Base-by-base conservation (phyloP, 306 rosid species). In the Vigna hirtella region DNA sequence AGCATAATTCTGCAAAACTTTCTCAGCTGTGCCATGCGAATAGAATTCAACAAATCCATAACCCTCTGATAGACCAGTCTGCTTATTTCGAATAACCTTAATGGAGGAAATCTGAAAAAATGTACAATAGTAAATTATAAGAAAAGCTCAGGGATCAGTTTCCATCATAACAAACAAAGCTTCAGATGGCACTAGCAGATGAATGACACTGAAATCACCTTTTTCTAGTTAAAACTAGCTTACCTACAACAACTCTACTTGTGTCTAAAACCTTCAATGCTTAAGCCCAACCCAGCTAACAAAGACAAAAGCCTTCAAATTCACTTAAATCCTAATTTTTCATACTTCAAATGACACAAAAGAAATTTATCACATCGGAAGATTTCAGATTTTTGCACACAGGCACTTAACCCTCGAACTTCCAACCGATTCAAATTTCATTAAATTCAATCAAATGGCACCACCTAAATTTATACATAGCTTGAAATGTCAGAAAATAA, bases 31-130 rank as follows among this genome's bases (percentile, higher is more conserved):
- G 36, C 85, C 85, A 64, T 90, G 97, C 4, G 96, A 84, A 84
- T 66, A 87, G 62, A 91, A 91, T 75, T 94, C 98, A 70, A 94
- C 97, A 73, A 94, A 94, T 76, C 98, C 98, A 77, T 94, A 94
- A 70, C 98, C 97, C 86, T 94, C 98, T 18, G 98, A 90, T 69
- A 89, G 74, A 61, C 92, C 90, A 58, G 91, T 90, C 63, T 90
- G 94, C 91, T 94, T 94, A 82, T 94, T 94, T 73, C 98, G 94
- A 80, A 94, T 94, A 73, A 94, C 90, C 91, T 94, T 94, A 50
- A 94, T 79, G 69, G 91, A 89, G 58, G 87, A 63, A 78, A 94
- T 90, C 98, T 94, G 88, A 86, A 86, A 55, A 57, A 50, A 51
- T 30, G 30, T 7, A 57, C 16, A 47, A 78, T 18, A 53, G 22